These are phyloP conservation scores for Xylaria castorea DNA, from an alignment of 495 filamentous ascomycete species.

Conservation along the genomic window DNA sequence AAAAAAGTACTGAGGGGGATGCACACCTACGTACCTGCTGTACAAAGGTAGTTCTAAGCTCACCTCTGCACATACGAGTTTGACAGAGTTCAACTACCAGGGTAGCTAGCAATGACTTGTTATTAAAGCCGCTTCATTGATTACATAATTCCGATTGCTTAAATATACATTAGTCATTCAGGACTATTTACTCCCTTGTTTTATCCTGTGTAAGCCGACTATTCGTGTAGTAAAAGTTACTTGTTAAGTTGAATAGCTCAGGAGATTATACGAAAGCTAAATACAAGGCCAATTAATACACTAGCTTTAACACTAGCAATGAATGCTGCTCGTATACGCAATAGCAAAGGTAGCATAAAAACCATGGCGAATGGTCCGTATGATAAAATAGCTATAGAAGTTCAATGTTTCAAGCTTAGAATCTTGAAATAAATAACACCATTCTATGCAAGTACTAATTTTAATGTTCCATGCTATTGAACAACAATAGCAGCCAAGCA, in stretches of 20 bases:
- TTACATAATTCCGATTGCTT: not conserved
- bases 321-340: not conserved
- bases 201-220: not conserved
- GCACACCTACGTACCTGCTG: not conserved
- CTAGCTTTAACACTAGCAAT: not conserved
- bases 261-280: not conserved
- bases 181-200: not conserved
- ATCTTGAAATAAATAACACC: not conserved
- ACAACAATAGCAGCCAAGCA: not conserved
- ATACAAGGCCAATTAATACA: not conserved
- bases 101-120: not conserved
- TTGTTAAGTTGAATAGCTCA: not conserved
- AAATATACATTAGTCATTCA: not conserved
- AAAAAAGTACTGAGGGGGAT: constrained; percentile 13
- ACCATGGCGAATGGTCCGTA: no score
- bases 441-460: not conserved
- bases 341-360: not conserved
- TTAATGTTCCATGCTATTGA: not conserved
- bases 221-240: not conserved
- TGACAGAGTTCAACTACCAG: not conserved
- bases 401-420: not conserved
- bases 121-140: not conserved
- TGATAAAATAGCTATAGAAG: not conserved
- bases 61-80: not conserved
- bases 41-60: not conserved